Percentiles rank a stretch among this genome's conserved stretches.
Conservation (phyloP, 208 protist genomes). For the Polymyxa betae region DNA sequence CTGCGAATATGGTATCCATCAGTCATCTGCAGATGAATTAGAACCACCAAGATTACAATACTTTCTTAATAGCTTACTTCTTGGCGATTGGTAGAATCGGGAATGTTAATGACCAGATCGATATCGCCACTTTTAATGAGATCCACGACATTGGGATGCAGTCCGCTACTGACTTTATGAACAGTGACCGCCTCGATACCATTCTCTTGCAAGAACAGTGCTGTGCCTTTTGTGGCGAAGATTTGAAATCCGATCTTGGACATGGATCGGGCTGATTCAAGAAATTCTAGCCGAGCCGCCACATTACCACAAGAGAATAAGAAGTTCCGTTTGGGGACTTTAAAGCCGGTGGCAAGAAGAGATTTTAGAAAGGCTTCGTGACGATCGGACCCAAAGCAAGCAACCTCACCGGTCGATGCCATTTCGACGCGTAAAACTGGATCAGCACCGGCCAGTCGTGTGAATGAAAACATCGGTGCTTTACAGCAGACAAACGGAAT, state of each 20-base stretch:
- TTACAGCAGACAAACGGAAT: slow-evolving; percentile 48
- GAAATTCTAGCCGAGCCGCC: slow-evolving; percentile 75
- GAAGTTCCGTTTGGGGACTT: slow-evolving; percentile 72
- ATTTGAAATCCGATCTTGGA: slow-evolving; percentile 76
- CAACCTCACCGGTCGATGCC: slow-evolving; percentile 88
- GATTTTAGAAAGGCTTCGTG: slow-evolving; percentile 83
- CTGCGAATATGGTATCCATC: slow-evolving; percentile 63
- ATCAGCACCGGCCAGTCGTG: slow-evolving; percentile 89
- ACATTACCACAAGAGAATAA: slow-evolving; percentile 76
- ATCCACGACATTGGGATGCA: slow-evolving; percentile 38
- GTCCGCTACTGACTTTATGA: neutral
- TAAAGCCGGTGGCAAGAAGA: slow-evolving; percentile 79
- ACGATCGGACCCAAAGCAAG: slow-evolving; percentile 86
- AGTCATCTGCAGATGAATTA: slow-evolving; percentile 16
- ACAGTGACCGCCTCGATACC: slow-evolving; percentile 69
- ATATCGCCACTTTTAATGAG: slow-evolving; percentile 71
- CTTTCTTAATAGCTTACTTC: neutral
- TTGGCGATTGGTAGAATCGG: slow-evolving; percentile 63
- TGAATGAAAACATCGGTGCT: slow-evolving; percentile 97
- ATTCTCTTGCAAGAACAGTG: slow-evolving; percentile 79
- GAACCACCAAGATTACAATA: neutral
- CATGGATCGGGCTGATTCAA: slow-evolving; percentile 71
- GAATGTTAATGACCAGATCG: slow-evolving; percentile 82
- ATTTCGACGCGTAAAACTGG: slow-evolving; percentile 98
- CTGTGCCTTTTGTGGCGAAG: slow-evolving; percentile 79